These are phyloP conservation scores for Nicotiana tomentosiformis DNA, from an alignment of 257 asterid species.

Conservation along the genomic window DNA sequence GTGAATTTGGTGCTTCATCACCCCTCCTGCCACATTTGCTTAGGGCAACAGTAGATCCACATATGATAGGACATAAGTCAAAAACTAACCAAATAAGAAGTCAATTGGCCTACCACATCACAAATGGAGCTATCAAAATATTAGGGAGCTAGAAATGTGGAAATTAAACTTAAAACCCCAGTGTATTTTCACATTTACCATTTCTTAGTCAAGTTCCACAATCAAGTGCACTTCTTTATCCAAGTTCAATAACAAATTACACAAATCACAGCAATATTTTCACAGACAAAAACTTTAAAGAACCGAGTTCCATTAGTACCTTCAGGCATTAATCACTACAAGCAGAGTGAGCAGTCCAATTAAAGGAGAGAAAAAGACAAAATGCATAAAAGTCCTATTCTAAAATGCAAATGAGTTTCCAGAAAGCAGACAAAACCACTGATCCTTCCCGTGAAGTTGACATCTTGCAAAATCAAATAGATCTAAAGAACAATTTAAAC, in stretches of 20 bases:
- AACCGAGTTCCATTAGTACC: background rate
- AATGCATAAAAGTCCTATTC: background rate
- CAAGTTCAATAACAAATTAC: background rate
- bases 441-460: background rate
- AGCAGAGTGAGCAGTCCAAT: background rate
- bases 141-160: background rate
- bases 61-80: background rate
- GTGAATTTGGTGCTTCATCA: background rate
- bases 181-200: background rate
- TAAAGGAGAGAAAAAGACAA: background rate
- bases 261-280: background rate
- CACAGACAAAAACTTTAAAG: background rate
- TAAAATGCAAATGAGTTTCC: background rate
- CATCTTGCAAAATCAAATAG: conserved; percentile 4
- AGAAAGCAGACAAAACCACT: background rate
- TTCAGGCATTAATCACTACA: background rate
- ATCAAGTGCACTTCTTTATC: background rate
- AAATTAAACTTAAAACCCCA: background rate
- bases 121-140: background rate
- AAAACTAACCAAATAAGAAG: background rate
- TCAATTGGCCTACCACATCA: background rate
- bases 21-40: background rate
- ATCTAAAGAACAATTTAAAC: conserved; percentile 5
- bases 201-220: background rate
- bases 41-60: background rate